Base-by-base conservation (phyloP, 2,329 filamentous ascomycete genomes). In the Mycogone perniciosa region DNA sequence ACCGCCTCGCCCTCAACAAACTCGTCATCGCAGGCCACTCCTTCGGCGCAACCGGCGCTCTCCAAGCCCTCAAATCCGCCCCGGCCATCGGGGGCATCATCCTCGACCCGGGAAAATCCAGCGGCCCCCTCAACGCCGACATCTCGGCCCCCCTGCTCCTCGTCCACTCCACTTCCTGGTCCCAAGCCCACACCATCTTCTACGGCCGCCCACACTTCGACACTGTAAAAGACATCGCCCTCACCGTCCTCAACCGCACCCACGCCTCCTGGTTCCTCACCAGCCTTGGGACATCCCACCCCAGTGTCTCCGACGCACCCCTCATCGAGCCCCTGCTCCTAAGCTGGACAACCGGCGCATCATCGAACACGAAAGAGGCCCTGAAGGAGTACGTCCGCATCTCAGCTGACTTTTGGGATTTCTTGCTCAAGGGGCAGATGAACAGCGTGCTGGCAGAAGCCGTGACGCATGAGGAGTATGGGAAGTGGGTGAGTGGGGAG, bases 91-190 rank as follows among this genome's bases (percentile, higher is more conserved):
- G 77, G 3, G 82, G 73, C 20, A 76, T 87, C 53, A 73, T 81
- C 45, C 72, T 87, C 31, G 84, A 87, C 62, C 83, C 84, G 0
- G 84, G 84, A 47, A 87, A 87, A 63, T 67, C 70, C 2, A 82
- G 77, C 54, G 84, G 84, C 0, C 78, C 72, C 0, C 69, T 86
- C 8, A 86, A 86, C 65, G 62, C 71, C 52, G 72, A 83, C 38
- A 72, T 85, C 54, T 59, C 71, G 31, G 77, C 83, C 1, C 82
- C 84, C 1, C 62, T 82, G 2, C 65, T 86, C 43, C 70, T 86
- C 30, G 69, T 86, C 37, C 80, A 87, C 66, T 85, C 81, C 44
- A 75, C 81, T 53, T 79, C 81, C 6, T 87, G 84, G 83, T 84
- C 80, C 33, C 34, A 38, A 33, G 68, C 70, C n/a, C 64, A 69